Percentiles rank a stretch among this genome's conserved stretches.
These are phyloP conservation scores for Kalanchoe fedtschenkoi DNA, from an alignment of 164 flowering plant species.

Conservation along the genomic window DNA sequence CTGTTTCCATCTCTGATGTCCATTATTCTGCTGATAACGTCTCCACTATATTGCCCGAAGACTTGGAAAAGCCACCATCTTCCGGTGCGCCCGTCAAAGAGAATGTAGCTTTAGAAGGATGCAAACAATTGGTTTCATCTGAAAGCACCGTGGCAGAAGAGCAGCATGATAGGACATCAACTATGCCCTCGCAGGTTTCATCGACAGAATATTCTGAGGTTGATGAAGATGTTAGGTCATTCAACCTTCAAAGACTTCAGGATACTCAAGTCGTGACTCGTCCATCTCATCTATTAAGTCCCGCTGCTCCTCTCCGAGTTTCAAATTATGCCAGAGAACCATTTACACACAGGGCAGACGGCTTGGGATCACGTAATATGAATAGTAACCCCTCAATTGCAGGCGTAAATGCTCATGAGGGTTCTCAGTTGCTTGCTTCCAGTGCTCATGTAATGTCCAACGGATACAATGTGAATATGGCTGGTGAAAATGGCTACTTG, in stretches of 20 bases:
- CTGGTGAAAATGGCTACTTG: constrained; percentile 14
- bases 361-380: constrained; percentile 8
- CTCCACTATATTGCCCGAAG: not conserved
- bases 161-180: constrained; percentile 16
- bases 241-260: constrained; percentile 36
- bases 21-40: constrained; percentile 10
- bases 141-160: constrained; percentile 10
- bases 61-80: not conserved
- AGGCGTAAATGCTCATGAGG: constrained; percentile 16
- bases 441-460: constrained; percentile 12
- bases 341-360: constrained; percentile 16
- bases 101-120: not conserved
- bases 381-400: constrained; percentile 16
- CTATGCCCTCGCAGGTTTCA: constrained; percentile 10
- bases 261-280: constrained; percentile 37
- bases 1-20: constrained; percentile 12
- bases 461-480: constrained; percentile 20
- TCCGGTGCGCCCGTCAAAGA: not conserved
- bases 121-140: not conserved
- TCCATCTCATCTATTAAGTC: constrained; percentile 14
- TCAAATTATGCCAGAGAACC: constrained; percentile 17
- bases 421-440: constrained; percentile 14
- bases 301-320: constrained; percentile 10
- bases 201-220: constrained; percentile 15
- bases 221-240: constrained; percentile 37